These are phyloP conservation scores for Fusarium sp. DNA, from an alignment of 2,329 filamentous ascomycete genomes.

Conservation along the genomic window DNA sequence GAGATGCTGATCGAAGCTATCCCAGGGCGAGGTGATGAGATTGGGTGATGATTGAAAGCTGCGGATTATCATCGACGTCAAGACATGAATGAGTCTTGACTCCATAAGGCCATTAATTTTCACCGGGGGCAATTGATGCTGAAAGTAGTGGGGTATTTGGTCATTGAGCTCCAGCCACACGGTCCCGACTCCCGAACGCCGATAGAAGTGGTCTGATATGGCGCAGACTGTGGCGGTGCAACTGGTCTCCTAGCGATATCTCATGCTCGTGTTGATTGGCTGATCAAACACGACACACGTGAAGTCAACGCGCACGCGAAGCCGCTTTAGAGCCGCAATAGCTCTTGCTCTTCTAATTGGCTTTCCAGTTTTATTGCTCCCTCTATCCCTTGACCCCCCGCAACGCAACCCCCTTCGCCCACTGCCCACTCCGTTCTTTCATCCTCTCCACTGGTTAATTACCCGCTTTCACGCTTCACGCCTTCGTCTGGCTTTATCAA, in stretches of 20 bases:
- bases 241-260: rapidly evolving
- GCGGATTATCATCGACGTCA: constrained; percentile 22
- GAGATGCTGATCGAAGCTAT: constrained; percentile 11
- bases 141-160: constrained; percentile 17
- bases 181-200: neutral
- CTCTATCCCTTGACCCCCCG: constrained; percentile 19
- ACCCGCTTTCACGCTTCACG: constrained; percentile 34
- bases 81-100: constrained; percentile 29
- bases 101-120: constrained; percentile 40
- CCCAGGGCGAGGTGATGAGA: constrained; percentile 28
- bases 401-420: constrained; percentile 32
- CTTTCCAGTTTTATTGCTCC: constrained; percentile 10
- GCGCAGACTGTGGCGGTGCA: constrained; percentile 1
- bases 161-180: constrained; percentile 5
- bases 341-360: constrained; percentile 14
- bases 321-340: constrained; percentile 15
- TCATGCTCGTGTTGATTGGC: neutral
- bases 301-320: constrained; percentile 31
- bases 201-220: constrained; percentile 5
- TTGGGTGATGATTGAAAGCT: constrained; percentile 15
- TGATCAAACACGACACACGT: constrained; percentile 10
- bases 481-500: constrained; percentile 35
- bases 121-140: constrained; percentile 30
- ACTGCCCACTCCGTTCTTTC: constrained; percentile 39
- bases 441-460: constrained; percentile 40